Base-by-base conservation (phyloP, 768 basidiomycete genomes). In the Leucosporidium scottii region DNA sequence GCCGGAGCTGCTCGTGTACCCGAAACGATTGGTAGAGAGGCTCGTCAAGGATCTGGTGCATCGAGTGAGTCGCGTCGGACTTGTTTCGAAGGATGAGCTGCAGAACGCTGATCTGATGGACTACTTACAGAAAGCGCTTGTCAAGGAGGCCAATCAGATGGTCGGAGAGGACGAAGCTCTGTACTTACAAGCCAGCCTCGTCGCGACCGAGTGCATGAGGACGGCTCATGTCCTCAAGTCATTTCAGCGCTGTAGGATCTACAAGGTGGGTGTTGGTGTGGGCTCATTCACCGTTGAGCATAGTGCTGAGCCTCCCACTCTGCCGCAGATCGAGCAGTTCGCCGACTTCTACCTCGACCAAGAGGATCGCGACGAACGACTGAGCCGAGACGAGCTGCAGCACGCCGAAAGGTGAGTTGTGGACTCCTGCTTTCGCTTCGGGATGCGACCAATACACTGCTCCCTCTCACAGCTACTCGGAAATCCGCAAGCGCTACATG, bases 1-100 rank as follows among this genome's bases (percentile, higher is more conserved):
- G 39, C 74, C 74, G 0, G 74, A 75, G 59, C 54, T 75, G 25
- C 66, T 75, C 53, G 9, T 2, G 3, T 71, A 67, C 28, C 72
- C 66, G 0, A 25, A 51, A 9, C 47, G 66, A 20, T 64, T 73
- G 18, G 67, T 75, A 27, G 64, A 65, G 28, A 51, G 27, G 44
- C 21, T 75, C 10, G 69, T 73, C 27, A 51, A 59, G 30, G 57
- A 59, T 20, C 48, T 75, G 28, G 69, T 70, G 10, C 58, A 56
- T 27, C 49, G 72, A 39, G 72, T 73, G 49, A 20, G 72, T 44
- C 39, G 13, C 25, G 23, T 25, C 21, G 58, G 18, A 13, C n/a
- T 7, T 0, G 15, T 34, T 34, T 34, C n/a, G 6, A 17, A 36
- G 34, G 58, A 21, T 30, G 58, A n/a, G 31, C 20, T 25, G 30